phyloP scores from a whole-genome alignment of 306 rosid species.

The Acacia confusa region DNA sequence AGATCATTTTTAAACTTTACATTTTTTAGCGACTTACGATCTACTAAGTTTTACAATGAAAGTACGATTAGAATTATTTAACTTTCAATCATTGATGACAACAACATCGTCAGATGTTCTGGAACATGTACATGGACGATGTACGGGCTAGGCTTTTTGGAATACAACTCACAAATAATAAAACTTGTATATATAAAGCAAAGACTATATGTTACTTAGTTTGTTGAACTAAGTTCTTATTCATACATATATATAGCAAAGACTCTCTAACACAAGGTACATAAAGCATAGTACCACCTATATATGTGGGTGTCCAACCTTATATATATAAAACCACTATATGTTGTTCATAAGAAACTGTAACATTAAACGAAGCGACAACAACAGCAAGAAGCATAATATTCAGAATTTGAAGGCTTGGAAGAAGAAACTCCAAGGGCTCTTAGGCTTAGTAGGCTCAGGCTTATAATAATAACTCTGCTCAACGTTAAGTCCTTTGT shows the following conservation, averaged over 20 bases:
- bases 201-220: too few relatives aligned
- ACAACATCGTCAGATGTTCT: neutral
- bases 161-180: neutral
- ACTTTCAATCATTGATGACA: neutral
- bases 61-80: neutral
- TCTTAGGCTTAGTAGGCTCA: neutral
- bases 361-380: neutral
- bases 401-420: neutral
- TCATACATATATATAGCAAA: neutral
- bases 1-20: too few relatives aligned
- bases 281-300: neutral
- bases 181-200: too few relatives aligned
- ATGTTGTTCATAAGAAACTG: neutral
- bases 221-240: neutral
- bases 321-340: neutral
- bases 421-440: neutral
- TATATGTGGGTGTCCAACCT: neutral
- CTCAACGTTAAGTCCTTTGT: neutral
- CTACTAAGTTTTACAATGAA: neutral
- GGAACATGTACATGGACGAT: neutral
- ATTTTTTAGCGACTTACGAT: neutral
- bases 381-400: neutral
- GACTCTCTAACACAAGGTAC: neutral
- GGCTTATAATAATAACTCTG: neutral
- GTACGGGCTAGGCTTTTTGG: neutral